Conservation (phyloP, 805 yeast genomes). For the Candida manassasensis region DNA sequence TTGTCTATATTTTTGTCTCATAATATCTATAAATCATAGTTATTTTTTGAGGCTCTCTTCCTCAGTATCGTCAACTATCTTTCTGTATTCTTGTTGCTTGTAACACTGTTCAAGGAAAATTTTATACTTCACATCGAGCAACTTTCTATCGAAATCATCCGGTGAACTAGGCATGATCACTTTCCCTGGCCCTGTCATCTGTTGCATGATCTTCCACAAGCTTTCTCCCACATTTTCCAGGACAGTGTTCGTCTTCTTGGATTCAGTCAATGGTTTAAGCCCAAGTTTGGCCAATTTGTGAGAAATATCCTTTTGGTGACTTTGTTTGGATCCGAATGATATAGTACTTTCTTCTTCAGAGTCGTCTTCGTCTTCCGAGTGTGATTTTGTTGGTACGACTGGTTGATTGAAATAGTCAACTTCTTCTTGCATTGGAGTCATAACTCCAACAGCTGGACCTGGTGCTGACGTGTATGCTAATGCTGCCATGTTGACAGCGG, state of each 20-base stretch:
- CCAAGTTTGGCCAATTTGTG: constrained; percentile 35
- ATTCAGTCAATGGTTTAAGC: constrained; percentile 37
- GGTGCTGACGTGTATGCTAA: constrained; percentile 29
- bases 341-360: constrained; percentile 48
- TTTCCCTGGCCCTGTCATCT: constrained; percentile 77
- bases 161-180: constrained; percentile 64
- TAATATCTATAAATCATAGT: no score
- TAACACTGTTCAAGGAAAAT: constrained; percentile 84
- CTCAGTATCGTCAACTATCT: constrained; percentile 54
- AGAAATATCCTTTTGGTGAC: constrained; percentile 50
- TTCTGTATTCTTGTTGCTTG: constrained; percentile 74
- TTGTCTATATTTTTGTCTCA: no score
- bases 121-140: constrained; percentile 75
- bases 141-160: constrained; percentile 58
- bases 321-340: constrained; percentile 57
- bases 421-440: constrained; percentile 39
- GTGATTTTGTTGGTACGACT: constrained; percentile 6
- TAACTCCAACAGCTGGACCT: constrained; percentile 11
- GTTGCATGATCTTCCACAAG: constrained; percentile 84
- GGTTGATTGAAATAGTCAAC: constrained; percentile 38
- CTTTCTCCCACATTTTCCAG: constrained; percentile 42
- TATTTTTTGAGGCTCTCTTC: no score
- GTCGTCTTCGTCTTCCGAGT: constrained; percentile 20
- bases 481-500: constrained; percentile 53
- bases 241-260: constrained; percentile 17